Evolutionary conservation across 768 basidiomycete genomes (phyloP), one percentile per base, ranked within the genome.

Genomic region (Podaxis sp.): DNA sequence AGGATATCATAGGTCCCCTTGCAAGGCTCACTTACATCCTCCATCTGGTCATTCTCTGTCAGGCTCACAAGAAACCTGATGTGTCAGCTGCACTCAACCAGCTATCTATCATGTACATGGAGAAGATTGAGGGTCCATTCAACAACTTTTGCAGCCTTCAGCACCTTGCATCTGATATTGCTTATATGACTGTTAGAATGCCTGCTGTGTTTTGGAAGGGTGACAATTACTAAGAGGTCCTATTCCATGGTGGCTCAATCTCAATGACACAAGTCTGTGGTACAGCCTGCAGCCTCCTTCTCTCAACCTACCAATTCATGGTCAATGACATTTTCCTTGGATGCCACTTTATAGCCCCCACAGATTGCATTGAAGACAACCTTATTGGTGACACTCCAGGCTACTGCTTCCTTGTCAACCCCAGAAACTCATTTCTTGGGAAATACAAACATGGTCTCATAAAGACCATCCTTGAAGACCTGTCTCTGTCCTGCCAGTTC

Each of bases 201-300:
- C 69, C 72, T 0, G 28, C 19, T 5, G 52, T 70, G 15, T 66
- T 55, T 44, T 73, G 72, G 72, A 15, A 61, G 2, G 68, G 71
- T 44, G 61, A 65, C 13, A 38, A 49, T 2, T 69, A 51, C 30
- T 3, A 28, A 0, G 39, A 52, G 2, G 60, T 71, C 55, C 64
- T 70, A 11, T 73, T 66, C 42, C 13, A 63, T 0, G 70, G 72
- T 74, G 0, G n/a, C 51, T 0, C n/a, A 1, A 49, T 49, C 24
- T 11, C 9, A 19, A 26, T 49, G 48, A 19, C 24, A 1, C 19
- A 49, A 6, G 9, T 49, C 22, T 9, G 48, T 1, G 12, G 24
- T 26, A 4, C n/a, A 13, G 48, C 19, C 19, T 9, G 24, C 48
- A 26, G 24, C 6, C n/a, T 49, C 22, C n/a, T 49, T 24, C 22